phyloP scores from a whole-genome alignment of 1,284 basidiomycete species.

The Ganoderma sinense region DNA sequence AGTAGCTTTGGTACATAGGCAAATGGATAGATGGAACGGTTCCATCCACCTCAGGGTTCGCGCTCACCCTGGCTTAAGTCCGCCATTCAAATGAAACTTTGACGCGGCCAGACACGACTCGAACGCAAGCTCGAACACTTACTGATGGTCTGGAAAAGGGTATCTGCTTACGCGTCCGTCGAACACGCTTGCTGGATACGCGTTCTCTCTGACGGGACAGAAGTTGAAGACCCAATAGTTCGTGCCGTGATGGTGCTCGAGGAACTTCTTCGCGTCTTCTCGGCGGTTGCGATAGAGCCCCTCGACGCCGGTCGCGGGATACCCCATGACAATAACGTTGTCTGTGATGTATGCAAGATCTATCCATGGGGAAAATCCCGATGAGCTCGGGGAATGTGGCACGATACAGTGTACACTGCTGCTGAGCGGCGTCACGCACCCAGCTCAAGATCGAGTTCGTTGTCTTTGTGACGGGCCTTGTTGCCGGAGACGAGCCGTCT shows the following conservation, averaged over 20 bases:
- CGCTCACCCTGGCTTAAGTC: not conserved
- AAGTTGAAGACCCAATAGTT: conserved; percentile 92
- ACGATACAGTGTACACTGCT: not conserved
- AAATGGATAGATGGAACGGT: not conserved
- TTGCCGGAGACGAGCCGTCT: conserved; percentile 76
- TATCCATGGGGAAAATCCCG: conserved; percentile 27
- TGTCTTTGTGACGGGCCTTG: conserved; percentile 83
- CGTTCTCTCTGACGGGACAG: conserved; percentile 80
- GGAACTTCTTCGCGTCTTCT: conserved; percentile 81
- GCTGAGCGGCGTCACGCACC: conserved; percentile 42
- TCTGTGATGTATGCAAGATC: conserved; percentile 89
- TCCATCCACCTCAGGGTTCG: not conserved
- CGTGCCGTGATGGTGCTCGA: conserved; percentile 76
- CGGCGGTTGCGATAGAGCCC: conserved; percentile 84
- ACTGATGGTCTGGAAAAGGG: conserved; percentile 92
- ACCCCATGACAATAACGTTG: conserved; percentile 89
- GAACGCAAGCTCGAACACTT: conserved; percentile 39
- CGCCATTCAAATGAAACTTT: not conserved
- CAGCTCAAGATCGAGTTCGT: conserved; percentile 72
- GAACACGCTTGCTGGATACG: conserved; percentile 68
- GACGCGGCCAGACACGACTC: not conserved
- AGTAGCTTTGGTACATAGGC: not conserved
- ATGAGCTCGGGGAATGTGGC: not conserved
- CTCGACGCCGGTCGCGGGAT: conserved; percentile 84
- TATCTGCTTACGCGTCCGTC: conserved; percentile 81